Conservation (phyloP, 768 basidiomycete species). For the Termitomyces sp. region DNA sequence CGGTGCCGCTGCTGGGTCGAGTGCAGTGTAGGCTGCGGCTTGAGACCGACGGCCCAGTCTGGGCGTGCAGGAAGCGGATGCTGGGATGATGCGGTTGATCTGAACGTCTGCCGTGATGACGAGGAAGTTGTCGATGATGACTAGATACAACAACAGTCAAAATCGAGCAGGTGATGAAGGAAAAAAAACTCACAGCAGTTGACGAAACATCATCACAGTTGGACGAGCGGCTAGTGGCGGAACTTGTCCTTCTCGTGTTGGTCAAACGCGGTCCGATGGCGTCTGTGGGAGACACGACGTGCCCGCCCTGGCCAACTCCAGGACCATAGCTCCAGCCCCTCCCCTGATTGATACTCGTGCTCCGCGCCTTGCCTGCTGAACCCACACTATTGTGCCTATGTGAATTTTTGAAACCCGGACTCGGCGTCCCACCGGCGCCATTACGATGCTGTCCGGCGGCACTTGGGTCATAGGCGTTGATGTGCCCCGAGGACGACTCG, state of each 20-base stretch:
- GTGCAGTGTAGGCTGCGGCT: conserved; percentile 69
- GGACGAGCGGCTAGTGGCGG: conserved; percentile 49
- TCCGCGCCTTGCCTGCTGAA: conserved; percentile 25
- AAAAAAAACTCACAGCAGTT: conserved; percentile 57
- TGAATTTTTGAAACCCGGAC: conserved; percentile 30
- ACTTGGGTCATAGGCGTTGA: conserved; percentile 7
- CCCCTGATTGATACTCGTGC: conserved; percentile 33
- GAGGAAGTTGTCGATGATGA: conserved; percentile 79
- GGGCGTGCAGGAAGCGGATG: conserved; percentile 80
- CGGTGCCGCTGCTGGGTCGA: conserved; percentile 48
- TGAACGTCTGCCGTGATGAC: conserved; percentile 74
- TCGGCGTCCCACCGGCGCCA: conserved; percentile 22
- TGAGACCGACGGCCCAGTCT: conserved; percentile 87
- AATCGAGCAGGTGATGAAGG: conserved; percentile 1
- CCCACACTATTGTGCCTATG: conserved; percentile 28
- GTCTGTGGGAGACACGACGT: conserved; percentile 37
- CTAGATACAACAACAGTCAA: conserved; percentile 26
- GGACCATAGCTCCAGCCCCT: conserved; percentile 70
- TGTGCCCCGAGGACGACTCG: conserved; percentile 23
- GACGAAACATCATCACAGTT: conserved; percentile 74
- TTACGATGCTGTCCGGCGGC: conserved; percentile 16
- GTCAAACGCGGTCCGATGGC: conserved; percentile 66
- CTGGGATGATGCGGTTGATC: conserved; percentile 68
- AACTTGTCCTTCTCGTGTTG: conserved; percentile 46
- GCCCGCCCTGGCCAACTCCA: conserved; percentile 50